Percentiles rank a stretch among this genome's conserved stretches.
phyloP scores from a whole-genome alignment of 768 basidiomycete species.

The Nidularia pulvinata region DNA sequence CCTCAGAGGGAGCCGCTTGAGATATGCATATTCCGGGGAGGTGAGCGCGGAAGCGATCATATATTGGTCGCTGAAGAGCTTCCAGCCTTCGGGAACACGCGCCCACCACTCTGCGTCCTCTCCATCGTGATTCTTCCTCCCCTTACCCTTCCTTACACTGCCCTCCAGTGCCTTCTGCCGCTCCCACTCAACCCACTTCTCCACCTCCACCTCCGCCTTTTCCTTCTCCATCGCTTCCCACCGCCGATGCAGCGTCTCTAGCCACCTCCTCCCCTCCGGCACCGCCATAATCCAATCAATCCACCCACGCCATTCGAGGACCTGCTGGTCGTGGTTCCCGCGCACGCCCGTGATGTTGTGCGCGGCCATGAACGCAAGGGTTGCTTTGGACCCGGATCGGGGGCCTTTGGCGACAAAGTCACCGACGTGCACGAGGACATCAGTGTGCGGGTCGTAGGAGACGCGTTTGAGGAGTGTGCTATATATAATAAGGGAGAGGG shows the following conservation, averaged over 20 bases:
- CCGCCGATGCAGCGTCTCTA: conserved; percentile 41
- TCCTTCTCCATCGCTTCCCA: conserved; percentile 34
- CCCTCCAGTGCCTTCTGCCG: background rate
- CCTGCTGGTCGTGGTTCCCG: conserved; percentile 93
- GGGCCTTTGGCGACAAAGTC: conserved; percentile 79
- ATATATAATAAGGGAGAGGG: background rate
- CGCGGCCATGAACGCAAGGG: conserved; percentile 63
- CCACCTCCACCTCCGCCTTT: conserved; percentile 26
- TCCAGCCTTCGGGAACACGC: conserved; percentile 68
- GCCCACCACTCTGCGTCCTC: conserved; percentile 16
- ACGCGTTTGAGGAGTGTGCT: conserved; percentile 1
- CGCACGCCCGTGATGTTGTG: conserved; percentile 78
- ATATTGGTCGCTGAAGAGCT: conserved; percentile 78
- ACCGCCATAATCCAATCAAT: conserved; percentile 69
- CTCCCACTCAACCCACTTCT: conserved; percentile 27
- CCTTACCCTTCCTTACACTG: background rate
- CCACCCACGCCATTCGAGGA: conserved; percentile 91
- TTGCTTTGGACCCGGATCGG: conserved; percentile 55
- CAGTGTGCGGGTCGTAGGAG: conserved; percentile 39
- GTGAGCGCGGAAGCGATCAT: conserved; percentile 68
- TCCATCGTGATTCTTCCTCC: conserved; percentile 10
- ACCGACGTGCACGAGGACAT: conserved; percentile 81
- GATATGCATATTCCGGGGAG: conserved; percentile 65
- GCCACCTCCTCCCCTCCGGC: conserved; percentile 53
- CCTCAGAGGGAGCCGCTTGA: conserved; percentile 70